Evolutionary conservation across 1,139 yeast genomes (phyloP), one percentile per base, ranked within the genome.

Genomic region (Yamadazyma kanchanaburiensis): DNA sequence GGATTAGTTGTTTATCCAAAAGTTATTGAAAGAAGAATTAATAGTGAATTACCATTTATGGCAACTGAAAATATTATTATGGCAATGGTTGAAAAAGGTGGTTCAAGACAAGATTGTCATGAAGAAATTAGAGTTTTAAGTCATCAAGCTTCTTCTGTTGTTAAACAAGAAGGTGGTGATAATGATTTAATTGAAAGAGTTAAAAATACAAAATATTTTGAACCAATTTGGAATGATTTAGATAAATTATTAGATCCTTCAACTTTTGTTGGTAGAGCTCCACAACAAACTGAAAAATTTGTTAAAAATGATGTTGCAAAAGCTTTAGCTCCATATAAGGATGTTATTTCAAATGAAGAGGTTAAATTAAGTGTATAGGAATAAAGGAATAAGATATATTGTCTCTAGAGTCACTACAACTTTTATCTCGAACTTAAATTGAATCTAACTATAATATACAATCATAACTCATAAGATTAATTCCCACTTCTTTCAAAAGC

Each of bases 61-160:
- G 99, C 99, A 44, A 91, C 99, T 33, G 99, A 91, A 67, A 91
- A 91, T 65, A 80, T 91, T 58, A 91, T 91, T 60, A 91, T 91
- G 99, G 98, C 98, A 34, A 91, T 91, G 96, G 98, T 91, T 37
- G 95, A 88, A 64, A 82, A 83, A 60, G 97, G 97, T 49, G 97
- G 86, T 26, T 88, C 95, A 16, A 84, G 99, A 74, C 99, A 91
- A 71, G 96, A 88, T 35, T 91, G 96, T 55, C 99, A 91, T 64
- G 99, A 91, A 70, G 85, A 86, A 64, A 89, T 91, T 60, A 81
- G 99, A 64, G 98, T 91, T 24, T 74, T 91, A 40, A 86, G 96
- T 22, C 98, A 91, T 60, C 94, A 91, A 67, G 98, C 98, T 18
- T 89, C 95, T 42, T 91, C 88, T 33, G 96, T 89, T 38, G 98